Conservation (phyloP, 441 rosid species). For the Syzygium malaccense region DNA sequence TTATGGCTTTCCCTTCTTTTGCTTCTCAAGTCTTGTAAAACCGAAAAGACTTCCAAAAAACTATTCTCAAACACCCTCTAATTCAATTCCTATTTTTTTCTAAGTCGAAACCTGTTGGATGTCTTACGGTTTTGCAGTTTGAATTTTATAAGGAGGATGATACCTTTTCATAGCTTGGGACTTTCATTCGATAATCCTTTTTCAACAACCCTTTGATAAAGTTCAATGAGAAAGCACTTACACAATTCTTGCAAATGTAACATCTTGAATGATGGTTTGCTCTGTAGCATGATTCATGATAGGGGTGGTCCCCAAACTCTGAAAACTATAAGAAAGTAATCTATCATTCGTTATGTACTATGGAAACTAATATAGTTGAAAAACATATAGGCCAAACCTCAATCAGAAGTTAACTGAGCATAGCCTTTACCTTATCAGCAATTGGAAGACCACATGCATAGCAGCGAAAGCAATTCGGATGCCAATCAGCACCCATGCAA, state of each 20-base stretch:
- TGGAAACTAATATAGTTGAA: not conserved
- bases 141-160: not conserved
- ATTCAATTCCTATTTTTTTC: not conserved
- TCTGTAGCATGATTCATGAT: constrained; percentile 3
- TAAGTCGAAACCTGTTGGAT: not conserved
- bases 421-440: not conserved
- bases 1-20: not conserved
- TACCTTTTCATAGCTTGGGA: not conserved
- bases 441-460: not conserved
- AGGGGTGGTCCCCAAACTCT: not conserved
- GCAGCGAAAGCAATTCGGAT: constrained; percentile 4
- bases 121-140: not conserved
- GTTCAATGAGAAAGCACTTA: not conserved
- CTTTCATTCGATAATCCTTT: not conserved
- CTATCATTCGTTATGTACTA: not conserved
- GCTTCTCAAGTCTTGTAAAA: not conserved
- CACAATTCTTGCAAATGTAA: constrained; percentile 1
- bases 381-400: not conserved
- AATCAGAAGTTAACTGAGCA: not conserved
- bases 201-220: not conserved
- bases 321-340: not conserved
- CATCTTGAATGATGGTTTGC: not conserved
- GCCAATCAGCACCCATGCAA: constrained; percentile 1
- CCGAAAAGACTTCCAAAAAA: not conserved
- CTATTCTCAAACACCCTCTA: not conserved